Evolutionary conservation across 352 stramenopile genomes (phyloP), one percentile per base, ranked within the genome.

Genomic region (Hyaloperonospora arabidopsidis): DNA sequence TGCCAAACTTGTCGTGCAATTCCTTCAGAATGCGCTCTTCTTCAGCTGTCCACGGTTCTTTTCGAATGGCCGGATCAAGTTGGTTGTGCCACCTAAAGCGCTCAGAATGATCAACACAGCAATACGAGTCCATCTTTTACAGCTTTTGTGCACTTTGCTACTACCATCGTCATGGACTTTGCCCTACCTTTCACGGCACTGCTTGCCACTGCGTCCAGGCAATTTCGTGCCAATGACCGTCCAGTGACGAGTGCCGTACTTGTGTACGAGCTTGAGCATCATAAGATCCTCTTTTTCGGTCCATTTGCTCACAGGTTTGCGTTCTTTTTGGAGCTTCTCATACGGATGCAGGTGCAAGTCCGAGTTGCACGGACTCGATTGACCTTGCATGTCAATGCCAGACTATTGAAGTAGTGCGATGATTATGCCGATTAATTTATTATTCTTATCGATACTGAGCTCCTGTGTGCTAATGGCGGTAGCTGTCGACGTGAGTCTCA

Each of bases 141-240:
- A 18, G 34, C 11, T 43, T 5, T 45, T 61, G 43, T 6, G 8
- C 32, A 34, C 32, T 28, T 12, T 34, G 11, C 47, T n/a, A n/a
- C n/a, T n/a, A n/a, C n/a, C n/a, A n/a, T n/a, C n/a, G n/a, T 45
- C 61, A 46, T 6, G 8, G 40, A 34, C 32, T 28, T 12, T 34
- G 11, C 47, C 57, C 12, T 58, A 87, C 79, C 94, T 81, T 76
- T 98, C 94, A 36, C 92, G 84, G 55, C 94, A 98, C 70, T 98
- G 94, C 54, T 97, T 97, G 60, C 84, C 84, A 55, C 91, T 92
- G 46, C 95, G 75, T 1, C 96, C 96, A 15, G 93, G 93, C 40
- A 99, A 72, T 40, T 95, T 87, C 17, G 97, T 98, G 49, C 95
- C 93, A 53, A 99, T 99, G 67, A 98, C 84, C 13, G 90, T 96